A percentile compares a stretch with the other conserved stretches of the same genome.
Evolutionary conservation across 306 rosid genomes (phyloP).

Genomic region (Senna tora): DNA sequence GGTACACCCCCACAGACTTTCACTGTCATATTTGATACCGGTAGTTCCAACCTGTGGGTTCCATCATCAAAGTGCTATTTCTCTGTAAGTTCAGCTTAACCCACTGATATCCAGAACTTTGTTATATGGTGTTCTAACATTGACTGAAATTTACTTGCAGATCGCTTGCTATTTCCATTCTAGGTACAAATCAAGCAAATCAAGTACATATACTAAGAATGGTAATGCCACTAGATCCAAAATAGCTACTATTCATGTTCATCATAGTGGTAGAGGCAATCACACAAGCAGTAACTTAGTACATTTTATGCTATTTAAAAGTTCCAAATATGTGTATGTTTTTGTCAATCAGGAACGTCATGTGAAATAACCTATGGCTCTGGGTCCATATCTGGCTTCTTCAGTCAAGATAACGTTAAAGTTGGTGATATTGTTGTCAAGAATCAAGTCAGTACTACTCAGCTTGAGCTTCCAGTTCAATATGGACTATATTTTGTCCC

Average conservation of each 20-base stretch:
- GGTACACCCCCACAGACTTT: slow-evolving; percentile 76
- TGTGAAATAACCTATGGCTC: slow-evolving; percentile 73
- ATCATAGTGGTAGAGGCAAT: slow-evolving; percentile 15
- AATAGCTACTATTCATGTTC: neutral
- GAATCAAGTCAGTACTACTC: slow-evolving; percentile 58
- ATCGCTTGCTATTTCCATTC: slow-evolving; percentile 75
- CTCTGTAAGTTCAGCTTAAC: slow-evolving; percentile 63
- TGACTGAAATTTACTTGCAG: slow-evolving; percentile 44
- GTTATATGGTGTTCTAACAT: neutral
- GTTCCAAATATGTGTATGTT: slow-evolving; percentile 18
- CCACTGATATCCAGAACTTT: neutral
- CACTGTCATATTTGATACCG: slow-evolving; percentile 79
- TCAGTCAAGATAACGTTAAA: slow-evolving; percentile 75
- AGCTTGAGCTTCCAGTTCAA: slow-evolving; percentile 16
- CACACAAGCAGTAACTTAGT: neutral
- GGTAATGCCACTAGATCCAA: slow-evolving; percentile 47
- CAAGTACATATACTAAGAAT: slow-evolving; percentile 66
- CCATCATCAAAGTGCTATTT: slow-evolving; percentile 81
- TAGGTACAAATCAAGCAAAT: slow-evolving; percentile 67
- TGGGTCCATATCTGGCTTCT: slow-evolving; percentile 86
- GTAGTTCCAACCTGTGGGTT: slow-evolving; percentile 90
- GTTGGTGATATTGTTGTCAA: slow-evolving; percentile 69
- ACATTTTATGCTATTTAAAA: neutral
- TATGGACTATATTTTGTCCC: slow-evolving; percentile 19
- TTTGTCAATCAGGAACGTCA: slow-evolving; percentile 62